Base-by-base conservation (phyloP, 257 asterid genomes). In the Solanum appendiculatum region DNA sequence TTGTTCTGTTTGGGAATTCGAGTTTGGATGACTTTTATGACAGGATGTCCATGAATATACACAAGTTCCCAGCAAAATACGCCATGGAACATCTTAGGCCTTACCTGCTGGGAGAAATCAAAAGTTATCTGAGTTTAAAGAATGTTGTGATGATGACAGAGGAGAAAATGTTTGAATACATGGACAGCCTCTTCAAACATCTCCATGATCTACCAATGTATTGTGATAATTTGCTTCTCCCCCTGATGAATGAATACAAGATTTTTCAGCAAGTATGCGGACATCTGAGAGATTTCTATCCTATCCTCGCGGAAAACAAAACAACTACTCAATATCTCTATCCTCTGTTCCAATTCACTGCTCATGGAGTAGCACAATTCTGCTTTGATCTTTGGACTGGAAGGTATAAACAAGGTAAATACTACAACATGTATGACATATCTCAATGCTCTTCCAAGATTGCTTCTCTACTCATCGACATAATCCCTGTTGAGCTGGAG, bases 11-110 rank as follows among this genome's bases (percentile, higher is more conserved):
- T 48, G 56, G 56, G 56, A 48, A 46, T 14, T 14, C 56, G 1
- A 46, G 6, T 46, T 46, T 46, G 20, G 56, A 14, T 46, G 0
- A 15, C 1, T 46, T 46, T 5, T 46, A 46, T 14, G 0, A 0
- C 2, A 14, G 54, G 0, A 46, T 46, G 54, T 13, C 6, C 6
- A 0, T 0, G 7, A 46, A 12, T 0, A 44, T 46, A 46, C 0
- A 1, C 1, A 5, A 46, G 2, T 46, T 46, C 20, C 20, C 14
- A 14, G 56, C 1, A 20, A 46, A 14, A 46, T 46, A 0, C 7
- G 0, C 1, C 56, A 48, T 48, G 56, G 56, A 48, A 14, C 0
- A 7, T 48, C 7, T 48, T 1, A 7, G 20, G 7, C 20, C 21
- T 5, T 20, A 14, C 2, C 56, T 48, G 21, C 7, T 5, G 7